Evolutionary conservation across 2,329 filamentous ascomycete species (phyloP).

Genomic region (Magnaporthiopsis rhizophila): DNA sequence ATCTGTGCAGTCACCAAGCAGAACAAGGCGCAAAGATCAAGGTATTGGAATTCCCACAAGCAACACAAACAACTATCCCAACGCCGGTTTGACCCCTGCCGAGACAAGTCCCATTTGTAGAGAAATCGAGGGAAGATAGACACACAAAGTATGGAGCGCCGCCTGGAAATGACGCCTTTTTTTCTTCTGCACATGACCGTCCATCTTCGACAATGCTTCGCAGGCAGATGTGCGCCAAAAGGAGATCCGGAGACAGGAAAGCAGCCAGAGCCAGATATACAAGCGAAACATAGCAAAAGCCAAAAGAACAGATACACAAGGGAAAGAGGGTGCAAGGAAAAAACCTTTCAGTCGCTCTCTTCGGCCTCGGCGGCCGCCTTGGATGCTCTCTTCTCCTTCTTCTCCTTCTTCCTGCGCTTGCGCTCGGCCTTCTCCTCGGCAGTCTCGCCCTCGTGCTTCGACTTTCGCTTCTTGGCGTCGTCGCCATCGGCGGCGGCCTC

Average conservation of each 20-base stretch:
- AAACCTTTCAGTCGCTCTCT: constrained; percentile 15
- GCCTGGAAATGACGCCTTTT: neutral
- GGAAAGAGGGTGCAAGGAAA: neutral
- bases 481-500: constrained; percentile 36
- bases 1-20: too few relatives aligned
- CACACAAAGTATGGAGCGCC: constrained; percentile 1
- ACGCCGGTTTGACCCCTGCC: constrained; percentile 7
- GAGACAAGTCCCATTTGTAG: neutral
- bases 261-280: neutral
- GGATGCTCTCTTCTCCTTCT: constrained; percentile 20
- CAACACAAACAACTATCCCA: constrained; percentile 5
- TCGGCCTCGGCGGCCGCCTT: constrained; percentile 13
- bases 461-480: constrained; percentile 65
- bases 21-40: neutral
- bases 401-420: constrained; percentile 24
- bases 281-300: neutral
- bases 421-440: constrained; percentile 50
- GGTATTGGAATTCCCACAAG: neutral
- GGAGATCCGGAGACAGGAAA: neutral
- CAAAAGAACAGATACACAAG: neutral
- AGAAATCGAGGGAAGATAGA: constrained; percentile 1
- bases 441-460: constrained; percentile 69
- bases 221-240: neutral
- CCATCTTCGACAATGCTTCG: constrained; percentile 1
- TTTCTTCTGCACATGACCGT: neutral